phyloP scores from a whole-genome alignment of 225 moss, liverwort and hornwort genomes.

The Ulota crispa region DNA sequence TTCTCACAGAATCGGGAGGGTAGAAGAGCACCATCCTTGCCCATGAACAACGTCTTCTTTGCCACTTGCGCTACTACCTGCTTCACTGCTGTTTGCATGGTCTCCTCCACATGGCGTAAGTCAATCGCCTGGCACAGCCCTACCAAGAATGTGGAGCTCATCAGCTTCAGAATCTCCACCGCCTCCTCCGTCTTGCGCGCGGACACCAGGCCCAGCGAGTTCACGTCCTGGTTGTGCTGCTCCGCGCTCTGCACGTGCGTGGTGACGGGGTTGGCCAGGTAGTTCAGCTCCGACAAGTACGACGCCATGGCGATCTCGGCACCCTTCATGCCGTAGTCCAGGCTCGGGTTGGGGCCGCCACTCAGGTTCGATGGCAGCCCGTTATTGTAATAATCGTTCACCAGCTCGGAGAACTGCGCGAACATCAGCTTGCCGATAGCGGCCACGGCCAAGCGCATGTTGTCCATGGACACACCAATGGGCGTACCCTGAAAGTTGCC shows the following conservation, averaged over 20 bases:
- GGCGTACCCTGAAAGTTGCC: constrained; percentile 62
- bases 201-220: constrained; percentile 55
- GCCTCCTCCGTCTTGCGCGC: constrained; percentile 68
- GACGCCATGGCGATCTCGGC: constrained; percentile 65
- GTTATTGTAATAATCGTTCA: constrained; percentile 65
- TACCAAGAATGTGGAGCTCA: constrained; percentile 38
- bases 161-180: constrained; percentile 42
- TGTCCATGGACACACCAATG: constrained; percentile 70
- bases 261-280: constrained; percentile 59
- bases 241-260: constrained; percentile 61
- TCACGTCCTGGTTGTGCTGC: constrained; percentile 56
- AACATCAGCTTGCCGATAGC: constrained; percentile 63
- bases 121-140: constrained; percentile 47
- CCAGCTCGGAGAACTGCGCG: constrained; percentile 62
- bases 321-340: constrained; percentile 69
- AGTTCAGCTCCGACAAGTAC: constrained; percentile 56
- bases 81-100: constrained; percentile 46
- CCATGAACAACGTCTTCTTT: constrained; percentile 18
- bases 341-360: constrained; percentile 51
- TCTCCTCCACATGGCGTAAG: constrained; percentile 67
- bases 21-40: constrained; percentile 10
- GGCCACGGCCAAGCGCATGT: constrained; percentile 53
- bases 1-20: constrained; percentile 37
- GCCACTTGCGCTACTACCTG: constrained; percentile 21
- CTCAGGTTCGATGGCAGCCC: constrained; percentile 46